A percentile compares a stretch with the other conserved stretches of the same genome.
phyloP scores from a whole-genome alignment of 768 basidiomycete genomes.

The Crucibulum laeve region DNA sequence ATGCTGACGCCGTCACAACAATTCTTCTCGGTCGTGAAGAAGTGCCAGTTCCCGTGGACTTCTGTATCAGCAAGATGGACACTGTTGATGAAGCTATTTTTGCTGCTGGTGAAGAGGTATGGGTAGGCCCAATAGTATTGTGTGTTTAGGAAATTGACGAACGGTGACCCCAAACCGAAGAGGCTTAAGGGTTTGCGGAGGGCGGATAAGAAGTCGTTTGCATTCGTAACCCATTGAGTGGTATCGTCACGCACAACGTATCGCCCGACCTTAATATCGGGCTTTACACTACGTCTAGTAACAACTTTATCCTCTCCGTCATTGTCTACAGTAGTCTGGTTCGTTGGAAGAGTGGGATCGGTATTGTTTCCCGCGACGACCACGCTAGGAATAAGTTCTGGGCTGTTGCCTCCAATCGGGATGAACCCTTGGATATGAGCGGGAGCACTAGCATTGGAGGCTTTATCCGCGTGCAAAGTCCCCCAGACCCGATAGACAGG shows the following conservation, averaged over 20 bases:
- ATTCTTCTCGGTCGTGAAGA: constrained; percentile 3
- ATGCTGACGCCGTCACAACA: constrained; percentile 4
- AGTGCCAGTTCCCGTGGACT: constrained; percentile 6
- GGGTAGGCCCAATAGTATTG: constrained; percentile 6
- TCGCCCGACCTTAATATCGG: constrained; percentile 4
- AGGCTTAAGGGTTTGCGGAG: not conserved
- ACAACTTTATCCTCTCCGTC: not conserved
- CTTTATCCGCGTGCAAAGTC: not conserved
- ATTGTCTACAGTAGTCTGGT: not conserved
- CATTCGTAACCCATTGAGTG: constrained; percentile 1
- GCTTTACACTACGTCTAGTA: not conserved
- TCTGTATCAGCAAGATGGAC: constrained; percentile 7
- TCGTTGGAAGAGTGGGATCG: not conserved
- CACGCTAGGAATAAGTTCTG: constrained; percentile 1
- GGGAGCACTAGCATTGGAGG: not conserved
- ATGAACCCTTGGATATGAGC: not conserved
- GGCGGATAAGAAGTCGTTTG: constrained; percentile 2
- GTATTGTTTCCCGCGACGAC: not conserved
- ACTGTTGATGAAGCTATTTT: constrained; percentile 5
- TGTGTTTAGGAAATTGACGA: constrained; percentile 3
- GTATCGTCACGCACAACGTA: constrained; percentile 7
- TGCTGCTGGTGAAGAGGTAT: constrained; percentile 3
- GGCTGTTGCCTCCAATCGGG: constrained; percentile 1
- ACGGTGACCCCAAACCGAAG: no score
- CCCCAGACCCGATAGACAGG: constrained; percentile 7